A percentile compares a stretch with the other conserved stretches of the same genome.
Conservation (phyloP, 441 rosid genomes). For the Metrosideros polymorpha region DNA sequence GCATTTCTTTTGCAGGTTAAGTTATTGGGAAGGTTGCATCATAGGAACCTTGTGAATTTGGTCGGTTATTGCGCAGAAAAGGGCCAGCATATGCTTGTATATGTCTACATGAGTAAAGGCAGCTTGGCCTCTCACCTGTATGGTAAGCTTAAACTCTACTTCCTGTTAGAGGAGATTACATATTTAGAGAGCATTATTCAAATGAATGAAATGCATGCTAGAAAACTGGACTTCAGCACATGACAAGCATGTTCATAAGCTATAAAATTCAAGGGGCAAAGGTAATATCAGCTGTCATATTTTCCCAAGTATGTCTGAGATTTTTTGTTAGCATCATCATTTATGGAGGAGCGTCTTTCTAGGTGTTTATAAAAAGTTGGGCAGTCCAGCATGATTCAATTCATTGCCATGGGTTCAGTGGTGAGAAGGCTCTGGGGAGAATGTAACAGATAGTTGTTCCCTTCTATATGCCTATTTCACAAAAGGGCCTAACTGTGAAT, state of each 20-base stretch:
- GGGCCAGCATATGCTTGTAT: constrained; percentile 87
- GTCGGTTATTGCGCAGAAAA: constrained; percentile 95
- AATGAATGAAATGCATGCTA: not conserved
- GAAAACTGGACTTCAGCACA: not conserved
- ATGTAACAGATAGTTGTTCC: not conserved
- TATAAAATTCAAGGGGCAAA: not conserved
- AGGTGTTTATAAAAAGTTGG: not conserved
- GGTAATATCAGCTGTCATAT: no score
- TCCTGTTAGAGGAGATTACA: not conserved
- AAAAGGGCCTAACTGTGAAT: not conserved
- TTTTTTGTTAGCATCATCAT: not conserved
- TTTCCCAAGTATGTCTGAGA: not conserved
- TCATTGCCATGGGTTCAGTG: not conserved
- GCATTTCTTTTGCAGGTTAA: constrained; percentile 53
- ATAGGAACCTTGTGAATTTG: constrained; percentile 88
- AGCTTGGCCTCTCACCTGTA: constrained; percentile 94
- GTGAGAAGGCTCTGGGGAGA: not conserved
- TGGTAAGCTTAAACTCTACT: constrained; percentile 36
- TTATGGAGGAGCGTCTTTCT: not conserved
- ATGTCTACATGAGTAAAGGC: constrained; percentile 96
- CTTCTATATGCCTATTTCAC: not conserved
- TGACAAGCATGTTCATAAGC: not conserved
- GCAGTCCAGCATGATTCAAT: not conserved
- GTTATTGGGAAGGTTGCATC: constrained; percentile 95
- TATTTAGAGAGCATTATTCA: not conserved